Percentiles rank a stretch among this genome's conserved stretches.
Conservation (phyloP, 2,329 filamentous ascomycete genomes). For the Microcyclosporella mali region DNA sequence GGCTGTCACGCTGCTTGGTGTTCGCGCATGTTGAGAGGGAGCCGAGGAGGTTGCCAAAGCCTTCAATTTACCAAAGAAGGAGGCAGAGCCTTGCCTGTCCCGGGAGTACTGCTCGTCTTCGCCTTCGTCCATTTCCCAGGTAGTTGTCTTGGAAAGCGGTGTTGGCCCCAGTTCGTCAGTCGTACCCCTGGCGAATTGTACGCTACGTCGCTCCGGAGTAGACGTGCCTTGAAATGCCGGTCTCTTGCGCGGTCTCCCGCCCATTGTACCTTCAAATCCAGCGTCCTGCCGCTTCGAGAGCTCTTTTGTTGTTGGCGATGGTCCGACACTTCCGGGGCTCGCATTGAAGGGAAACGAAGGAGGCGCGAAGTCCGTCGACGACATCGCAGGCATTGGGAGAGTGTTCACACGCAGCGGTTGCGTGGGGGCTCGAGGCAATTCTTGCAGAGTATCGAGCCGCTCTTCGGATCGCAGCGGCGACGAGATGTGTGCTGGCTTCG, state of each 20-base stretch:
- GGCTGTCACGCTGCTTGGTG: constrained; percentile 8
- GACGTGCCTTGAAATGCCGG: constrained; percentile 8
- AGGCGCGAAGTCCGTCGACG: constrained; percentile 12
- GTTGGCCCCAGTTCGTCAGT: constrained; percentile 18
- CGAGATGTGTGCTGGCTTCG: constrained; percentile 1
- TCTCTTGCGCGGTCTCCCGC: constrained; percentile 5
- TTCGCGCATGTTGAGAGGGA: constrained; percentile 4
- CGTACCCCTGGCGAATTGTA: constrained; percentile 25
- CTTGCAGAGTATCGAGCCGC: constrained; percentile 2
- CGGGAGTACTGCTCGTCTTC: constrained; percentile 10
- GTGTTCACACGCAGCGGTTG: constrained; percentile 1
- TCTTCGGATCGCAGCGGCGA: constrained; percentile 8
- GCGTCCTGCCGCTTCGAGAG: constrained; percentile 4
- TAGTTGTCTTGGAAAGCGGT: constrained; percentile 20
- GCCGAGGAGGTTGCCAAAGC: constrained; percentile 21
- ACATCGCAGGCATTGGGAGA: constrained; percentile 1
- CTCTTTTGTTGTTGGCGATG: constrained; percentile 17
- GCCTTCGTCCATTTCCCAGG: constrained; percentile 25
- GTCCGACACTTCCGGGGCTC: constrained; percentile 16
- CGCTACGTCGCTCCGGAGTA: constrained; percentile 24
- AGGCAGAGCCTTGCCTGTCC: constrained; percentile 20
- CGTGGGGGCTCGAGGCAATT: constrained; percentile 2
- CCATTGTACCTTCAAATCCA: constrained; percentile 1
- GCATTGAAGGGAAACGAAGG: constrained; percentile 20
- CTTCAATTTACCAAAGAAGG: constrained; percentile 29